phyloP scores from a whole-genome alignment of 176 grass and related monocot genomes.

The barley (Hordeum vulgare) region MorexV3_pseudomolecules_assembly NC_058520.1:433148070-433148569 shows the following conservation, averaged over 20 bases:
- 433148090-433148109: background rate
- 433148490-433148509: background rate
- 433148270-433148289: background rate
- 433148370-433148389: background rate
- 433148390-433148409: background rate
- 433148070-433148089: slow-evolving; percentile 7
- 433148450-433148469: background rate
- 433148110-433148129: background rate
- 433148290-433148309: background rate
- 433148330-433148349: background rate
- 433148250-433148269: slow-evolving; percentile 14
- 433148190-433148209: background rate
- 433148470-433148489: background rate
- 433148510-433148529: background rate
- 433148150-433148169: slow-evolving; percentile 13
- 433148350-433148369: background rate
- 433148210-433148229: background rate
- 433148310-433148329: background rate
- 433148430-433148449: background rate
- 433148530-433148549: background rate
- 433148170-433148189: slow-evolving; percentile 11
- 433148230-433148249: slow-evolving; percentile 9
- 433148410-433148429: background rate
- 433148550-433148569: background rate
- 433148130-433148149: slow-evolving; percentile 14